Percentiles rank a stretch among this genome's conserved stretches.
Evolutionary conservation across 2,329 filamentous ascomycete species (phyloP).

Genomic region (Trichoderma sp.): DNA sequence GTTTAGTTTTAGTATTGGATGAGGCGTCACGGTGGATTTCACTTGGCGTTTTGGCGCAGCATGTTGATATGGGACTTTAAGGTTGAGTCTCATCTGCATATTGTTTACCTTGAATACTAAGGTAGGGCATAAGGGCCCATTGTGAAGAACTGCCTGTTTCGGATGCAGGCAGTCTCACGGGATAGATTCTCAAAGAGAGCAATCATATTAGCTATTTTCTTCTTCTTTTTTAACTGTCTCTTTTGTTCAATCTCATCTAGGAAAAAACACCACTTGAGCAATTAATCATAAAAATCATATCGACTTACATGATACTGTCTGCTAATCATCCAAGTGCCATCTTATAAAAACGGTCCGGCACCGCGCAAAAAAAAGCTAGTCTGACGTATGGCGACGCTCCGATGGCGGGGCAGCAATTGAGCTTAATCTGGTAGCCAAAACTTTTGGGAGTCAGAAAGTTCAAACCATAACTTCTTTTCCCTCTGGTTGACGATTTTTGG

Average conservation of each 20-base stretch:
- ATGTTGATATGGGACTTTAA: neutral
- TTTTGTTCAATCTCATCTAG: neutral
- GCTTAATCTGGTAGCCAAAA: slow-evolving; percentile 24
- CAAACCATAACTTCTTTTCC: neutral
- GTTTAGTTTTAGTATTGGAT: neutral
- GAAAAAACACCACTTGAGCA: neutral
- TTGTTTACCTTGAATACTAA: neutral
- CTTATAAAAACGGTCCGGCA: neutral
- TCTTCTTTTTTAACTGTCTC: neutral
- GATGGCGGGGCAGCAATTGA: slow-evolving; percentile 33
- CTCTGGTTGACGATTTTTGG: neutral
- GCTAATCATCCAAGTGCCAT: neutral
- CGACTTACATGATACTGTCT: neutral
- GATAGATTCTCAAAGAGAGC: neutral
- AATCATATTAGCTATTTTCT: neutral
- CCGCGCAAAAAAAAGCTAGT: slow-evolving; percentile 3
- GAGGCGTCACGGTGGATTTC: neutral
- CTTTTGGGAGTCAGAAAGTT: neutral
- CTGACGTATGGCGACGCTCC: slow-evolving; percentile 26
- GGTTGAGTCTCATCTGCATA: neutral
- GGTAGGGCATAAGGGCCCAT: neutral
- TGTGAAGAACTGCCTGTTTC: neutral
- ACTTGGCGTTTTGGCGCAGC: slow-evolving; percentile 1
- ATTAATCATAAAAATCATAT: neutral
- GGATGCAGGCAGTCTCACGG: neutral